Evolutionary conservation across 2,329 filamentous ascomycete genomes (phyloP).

Genomic region (Alternaria infectoria): DNA sequence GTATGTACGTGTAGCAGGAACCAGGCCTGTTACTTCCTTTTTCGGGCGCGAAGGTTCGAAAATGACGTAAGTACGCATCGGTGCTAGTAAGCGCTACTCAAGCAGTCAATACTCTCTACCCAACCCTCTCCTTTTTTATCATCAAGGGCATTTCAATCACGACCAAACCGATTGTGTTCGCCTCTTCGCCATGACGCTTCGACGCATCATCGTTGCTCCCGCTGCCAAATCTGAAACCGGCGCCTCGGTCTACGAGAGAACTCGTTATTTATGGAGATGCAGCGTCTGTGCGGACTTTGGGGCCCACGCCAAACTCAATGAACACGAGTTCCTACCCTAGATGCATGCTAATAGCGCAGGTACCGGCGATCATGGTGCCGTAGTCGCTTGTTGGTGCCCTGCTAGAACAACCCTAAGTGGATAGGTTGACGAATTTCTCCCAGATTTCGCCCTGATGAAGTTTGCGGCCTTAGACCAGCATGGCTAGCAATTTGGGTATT

Average conservation of each 20-base stretch:
- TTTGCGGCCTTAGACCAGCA: neutral
- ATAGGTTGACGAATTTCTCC: neutral
- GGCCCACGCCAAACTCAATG: neutral
- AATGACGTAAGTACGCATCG: neutral
- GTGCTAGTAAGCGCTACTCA: conserved; percentile 2
- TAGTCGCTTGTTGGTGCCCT: neutral
- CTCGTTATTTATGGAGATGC: neutral
- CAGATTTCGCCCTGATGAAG: neutral
- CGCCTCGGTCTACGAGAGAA: neutral
- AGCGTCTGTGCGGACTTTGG: neutral
- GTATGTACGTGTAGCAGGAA: neutral
- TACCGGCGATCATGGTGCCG: neutral
- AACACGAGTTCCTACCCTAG: neutral
- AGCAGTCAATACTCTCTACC: conserved; percentile 3
- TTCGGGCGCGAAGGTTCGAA: neutral
- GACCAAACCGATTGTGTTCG: neutral
- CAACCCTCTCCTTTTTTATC: neutral
- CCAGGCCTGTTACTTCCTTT: neutral
- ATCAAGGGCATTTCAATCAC: neutral
- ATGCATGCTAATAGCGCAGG: conserved; percentile 2
- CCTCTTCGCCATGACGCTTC: conserved; percentile 2
- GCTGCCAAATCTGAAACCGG: neutral
- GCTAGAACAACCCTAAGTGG: neutral
- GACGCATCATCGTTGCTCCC: neutral
- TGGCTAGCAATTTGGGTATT: neutral